Percentiles rank a stretch among this genome's conserved stretches.
Conservation (phyloP, 2,329 filamentous ascomycete species). For the Paecilomyces variotii region DNA sequence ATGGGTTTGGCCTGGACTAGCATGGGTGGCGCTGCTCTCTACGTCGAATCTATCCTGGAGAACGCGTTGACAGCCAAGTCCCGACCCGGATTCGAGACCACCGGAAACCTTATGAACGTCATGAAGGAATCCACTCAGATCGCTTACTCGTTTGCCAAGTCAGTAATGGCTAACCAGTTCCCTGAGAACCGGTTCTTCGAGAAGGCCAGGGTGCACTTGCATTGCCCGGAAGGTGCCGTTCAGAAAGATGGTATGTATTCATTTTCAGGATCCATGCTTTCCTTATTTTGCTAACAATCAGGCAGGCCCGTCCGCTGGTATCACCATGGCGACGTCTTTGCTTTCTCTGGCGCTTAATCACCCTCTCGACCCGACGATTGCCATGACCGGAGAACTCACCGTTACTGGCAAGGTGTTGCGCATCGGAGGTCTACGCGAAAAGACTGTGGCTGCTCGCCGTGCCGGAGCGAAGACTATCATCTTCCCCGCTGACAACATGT, state of each 20-base stretch:
- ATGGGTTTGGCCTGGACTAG: constrained; percentile 99
- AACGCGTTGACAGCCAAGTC: constrained; percentile 66
- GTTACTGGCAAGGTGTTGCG: constrained; percentile 93
- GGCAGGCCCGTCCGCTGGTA: constrained; percentile 70
- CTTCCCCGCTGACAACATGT: constrained; percentile 91
- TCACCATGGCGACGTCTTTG: constrained; percentile 95
- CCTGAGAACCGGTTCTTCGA: constrained; percentile 93
- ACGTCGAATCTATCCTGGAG: constrained; percentile 94
- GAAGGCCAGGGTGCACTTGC: constrained; percentile 87
- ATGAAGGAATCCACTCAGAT: constrained; percentile 98
- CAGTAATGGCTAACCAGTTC: constrained; percentile 74
- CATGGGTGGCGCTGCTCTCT: constrained; percentile 91
- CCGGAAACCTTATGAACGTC: constrained; percentile 87
- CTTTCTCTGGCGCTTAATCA: constrained; percentile 75
- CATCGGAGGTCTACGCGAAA: constrained; percentile 90
- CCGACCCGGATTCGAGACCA: constrained; percentile 75
- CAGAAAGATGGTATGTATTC: constrained; percentile 68
- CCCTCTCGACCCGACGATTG: constrained; percentile 73
- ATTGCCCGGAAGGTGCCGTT: constrained; percentile 93
- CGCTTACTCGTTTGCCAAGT: constrained; percentile 93
- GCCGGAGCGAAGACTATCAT: constrained; percentile 90
- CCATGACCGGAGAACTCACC: constrained; percentile 97
- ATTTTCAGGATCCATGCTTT: background rate
- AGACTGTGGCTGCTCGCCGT: constrained; percentile 88
- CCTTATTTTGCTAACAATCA: constrained; percentile 1